Base-by-base conservation (phyloP, 768 basidiomycete species). In the Mycena epipterygia region DNA sequence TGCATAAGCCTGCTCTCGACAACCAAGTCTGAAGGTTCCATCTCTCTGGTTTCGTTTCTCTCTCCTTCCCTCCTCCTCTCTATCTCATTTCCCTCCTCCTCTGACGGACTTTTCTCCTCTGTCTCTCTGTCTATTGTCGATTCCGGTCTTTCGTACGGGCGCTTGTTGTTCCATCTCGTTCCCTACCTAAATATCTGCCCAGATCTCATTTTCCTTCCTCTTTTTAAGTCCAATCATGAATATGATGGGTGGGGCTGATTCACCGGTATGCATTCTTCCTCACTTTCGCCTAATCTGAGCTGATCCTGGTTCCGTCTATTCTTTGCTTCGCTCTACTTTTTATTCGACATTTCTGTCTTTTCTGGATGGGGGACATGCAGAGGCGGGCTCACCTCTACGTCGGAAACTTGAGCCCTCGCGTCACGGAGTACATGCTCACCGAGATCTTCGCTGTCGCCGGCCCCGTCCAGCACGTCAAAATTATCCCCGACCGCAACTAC, bases 401-500 rank as follows among this genome's bases (percentile, higher is more conserved):
- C 82, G 98, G 98, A 72, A 99, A 99, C 83, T 87, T 99, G 81
- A 96, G 94, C 78, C 96, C 97, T 73, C 90, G 98, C 51, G 98
- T 99, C 60, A 99, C 97, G 62, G 98, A 99, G 86, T 97, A 96
- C 85, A 99, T 99, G 95, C 92, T 99, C 79, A 96, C 95, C 49
- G 97, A 99, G 82, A 97, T 96, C 72, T 97, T 96, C 80, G 95
- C 95, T 81, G 95, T 96, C 78, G 95, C 95, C 79, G 98, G 97
- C 51, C 93, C 96, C 69, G 98, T 99, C 72, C 95, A 97, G 83
- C 95, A 97, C 81, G 97, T 98, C 82, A 99, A 99, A 91, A 99
- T 99, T 82, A 99, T 99, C 81, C 97, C 97, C 33, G 98, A 99
- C 86, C 92, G 97, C 76, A 98, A 98, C 87, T 98, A 97, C 81